Conservation (phyloP, 257 asterid species). For the Nicotiana benthamiana region DNA sequence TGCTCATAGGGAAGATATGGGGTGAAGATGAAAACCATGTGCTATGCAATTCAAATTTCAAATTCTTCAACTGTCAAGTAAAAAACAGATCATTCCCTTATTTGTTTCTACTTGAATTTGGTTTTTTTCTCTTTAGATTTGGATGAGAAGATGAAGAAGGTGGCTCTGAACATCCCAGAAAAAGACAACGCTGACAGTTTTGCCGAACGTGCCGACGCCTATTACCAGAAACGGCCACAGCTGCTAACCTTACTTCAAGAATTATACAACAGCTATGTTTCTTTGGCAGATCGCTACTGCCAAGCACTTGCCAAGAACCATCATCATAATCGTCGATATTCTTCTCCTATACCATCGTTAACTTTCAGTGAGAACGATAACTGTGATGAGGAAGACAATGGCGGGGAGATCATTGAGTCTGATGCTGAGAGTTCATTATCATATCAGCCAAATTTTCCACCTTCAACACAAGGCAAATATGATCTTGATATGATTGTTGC, state of each 20-base stretch:
- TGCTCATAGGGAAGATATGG: not conserved
- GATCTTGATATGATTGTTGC: slow-evolving; percentile 57
- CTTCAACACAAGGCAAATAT: slow-evolving; percentile 10
- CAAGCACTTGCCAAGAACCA: slow-evolving; percentile 62
- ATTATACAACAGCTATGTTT: slow-evolving; percentile 68
- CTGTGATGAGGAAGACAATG: slow-evolving; percentile 29
- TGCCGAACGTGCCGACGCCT: slow-evolving; percentile 63
- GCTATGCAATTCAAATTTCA: not conserved
- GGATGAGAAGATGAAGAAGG: slow-evolving; percentile 72
- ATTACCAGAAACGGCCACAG: slow-evolving; percentile 86
- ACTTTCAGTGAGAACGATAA: slow-evolving; percentile 23
- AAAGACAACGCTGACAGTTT: slow-evolving; percentile 53
- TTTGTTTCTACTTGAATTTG: not conserved
- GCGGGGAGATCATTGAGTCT: slow-evolving; percentile 50
- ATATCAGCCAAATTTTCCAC: slow-evolving; percentile 33
- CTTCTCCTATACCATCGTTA: slow-evolving; percentile 40
- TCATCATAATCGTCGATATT: slow-evolving; percentile 30
- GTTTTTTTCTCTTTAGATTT: slow-evolving; percentile 34
- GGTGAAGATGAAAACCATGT: not conserved
- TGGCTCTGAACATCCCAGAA: slow-evolving; percentile 32
- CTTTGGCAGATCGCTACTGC: slow-evolving; percentile 77
- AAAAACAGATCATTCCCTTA: not conserved
- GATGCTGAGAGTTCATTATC: slow-evolving; percentile 77
- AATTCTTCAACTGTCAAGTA: not conserved
- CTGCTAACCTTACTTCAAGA: slow-evolving; percentile 63